Evolutionary conservation across 2,329 filamentous ascomycete species (phyloP).

Genomic region (Trichoderma atrobrunneum): DNA sequence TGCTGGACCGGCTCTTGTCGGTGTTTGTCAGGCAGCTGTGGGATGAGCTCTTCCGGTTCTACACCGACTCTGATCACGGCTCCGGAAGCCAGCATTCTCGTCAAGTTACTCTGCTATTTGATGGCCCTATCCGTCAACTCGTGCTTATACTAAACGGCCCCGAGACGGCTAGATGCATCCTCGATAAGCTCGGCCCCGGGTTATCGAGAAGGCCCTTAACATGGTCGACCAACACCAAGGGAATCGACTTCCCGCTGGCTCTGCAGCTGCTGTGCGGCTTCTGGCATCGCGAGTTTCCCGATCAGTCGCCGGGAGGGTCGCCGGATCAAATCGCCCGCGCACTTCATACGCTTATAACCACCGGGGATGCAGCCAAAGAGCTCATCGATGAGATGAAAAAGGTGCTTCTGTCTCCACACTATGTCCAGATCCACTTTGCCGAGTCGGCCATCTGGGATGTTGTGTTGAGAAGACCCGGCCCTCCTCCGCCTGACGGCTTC

Average conservation of each 20-base stretch:
- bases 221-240: constrained; percentile 33
- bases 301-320: constrained; percentile 33
- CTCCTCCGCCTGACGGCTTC: constrained; percentile 35
- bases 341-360: constrained; percentile 31
- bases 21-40: constrained; percentile 35
- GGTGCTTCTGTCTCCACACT: constrained; percentile 34
- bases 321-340: constrained; percentile 36
- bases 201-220: constrained; percentile 33
- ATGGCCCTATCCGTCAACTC: constrained; percentile 39
- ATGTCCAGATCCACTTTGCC: constrained; percentile 38
- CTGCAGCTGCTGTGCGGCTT: constrained; percentile 37
- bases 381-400: constrained; percentile 32
- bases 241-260: constrained; percentile 35
- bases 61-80: constrained; percentile 28
- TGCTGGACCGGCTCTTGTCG: constrained; percentile 35
- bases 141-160: constrained; percentile 38
- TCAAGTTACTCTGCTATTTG: constrained; percentile 36
- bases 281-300: constrained; percentile 36
- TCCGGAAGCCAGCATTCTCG: constrained; percentile 27
- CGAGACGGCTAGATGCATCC: constrained; percentile 34
- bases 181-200: constrained; percentile 36
- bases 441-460: constrained; percentile 39
- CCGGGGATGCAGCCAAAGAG: constrained; percentile 29
- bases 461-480: constrained; percentile 31
- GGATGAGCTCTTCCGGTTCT: constrained; percentile 38